A percentile compares a stretch with the other conserved stretches of the same genome.
Evolutionary conservation across 2,329 filamentous ascomycete species (phyloP).

Genomic region (Penicillium paneum): DNA sequence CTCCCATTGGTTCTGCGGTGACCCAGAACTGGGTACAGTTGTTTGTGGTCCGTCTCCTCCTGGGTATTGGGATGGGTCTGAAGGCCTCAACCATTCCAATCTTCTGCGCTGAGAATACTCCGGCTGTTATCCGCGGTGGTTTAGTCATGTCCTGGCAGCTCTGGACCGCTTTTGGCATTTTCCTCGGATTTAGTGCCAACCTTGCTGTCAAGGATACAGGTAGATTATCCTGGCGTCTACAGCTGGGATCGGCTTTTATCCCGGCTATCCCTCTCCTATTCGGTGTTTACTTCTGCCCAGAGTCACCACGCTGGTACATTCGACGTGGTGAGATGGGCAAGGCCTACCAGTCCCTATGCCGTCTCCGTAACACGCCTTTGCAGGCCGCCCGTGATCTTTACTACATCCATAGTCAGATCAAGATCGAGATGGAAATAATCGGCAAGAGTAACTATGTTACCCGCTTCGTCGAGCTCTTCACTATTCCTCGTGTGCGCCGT

Average conservation of each 20-base stretch:
- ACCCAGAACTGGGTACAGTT: conserved; percentile 60
- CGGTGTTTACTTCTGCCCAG: conserved; percentile 60
- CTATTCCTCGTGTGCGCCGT: conserved; percentile 48
- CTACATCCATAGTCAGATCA: conserved; percentile 55
- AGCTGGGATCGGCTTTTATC: conserved; percentile 63
- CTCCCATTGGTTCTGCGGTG: conserved; percentile 65
- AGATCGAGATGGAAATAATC: conserved; percentile 44
- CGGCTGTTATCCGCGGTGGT: conserved; percentile 54
- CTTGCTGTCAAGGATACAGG: conserved; percentile 60
- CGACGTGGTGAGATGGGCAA: conserved; percentile 62
- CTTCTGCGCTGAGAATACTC: conserved; percentile 56
- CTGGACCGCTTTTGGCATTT: conserved; percentile 61
- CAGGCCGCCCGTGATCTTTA: conserved; percentile 63
- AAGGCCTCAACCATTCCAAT: conserved; percentile 56
- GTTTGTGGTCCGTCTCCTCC: conserved; percentile 54
- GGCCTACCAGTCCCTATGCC: conserved; percentile 58
- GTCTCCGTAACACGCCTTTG: conserved; percentile 57
- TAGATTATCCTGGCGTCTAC: conserved; percentile 61
- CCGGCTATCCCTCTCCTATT: conserved; percentile 60
- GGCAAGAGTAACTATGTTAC: conserved; percentile 56
- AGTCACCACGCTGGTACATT: conserved; percentile 65
- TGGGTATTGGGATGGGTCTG: conserved; percentile 62
- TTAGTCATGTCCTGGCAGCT: conserved; percentile 56
- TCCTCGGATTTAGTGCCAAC: conserved; percentile 64
- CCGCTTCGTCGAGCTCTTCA: conserved; percentile 56